These are phyloP conservation scores for Phialophora expanda DNA, from an alignment of 2,329 filamentous ascomycete genomes.

Conservation along the genomic window DNA sequence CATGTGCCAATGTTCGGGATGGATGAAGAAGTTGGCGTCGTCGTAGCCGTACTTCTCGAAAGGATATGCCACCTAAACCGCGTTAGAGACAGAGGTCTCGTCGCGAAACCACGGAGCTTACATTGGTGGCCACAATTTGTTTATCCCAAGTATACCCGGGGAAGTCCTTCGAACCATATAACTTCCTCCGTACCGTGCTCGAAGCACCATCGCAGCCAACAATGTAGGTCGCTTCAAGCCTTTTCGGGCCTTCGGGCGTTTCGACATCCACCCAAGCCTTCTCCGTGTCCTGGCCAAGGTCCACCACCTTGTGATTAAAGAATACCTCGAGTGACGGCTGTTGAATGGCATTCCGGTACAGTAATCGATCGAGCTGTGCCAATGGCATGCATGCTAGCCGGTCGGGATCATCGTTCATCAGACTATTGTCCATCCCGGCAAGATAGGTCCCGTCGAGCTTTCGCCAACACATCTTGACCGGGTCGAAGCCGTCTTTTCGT, in stretches of 20 bases:
- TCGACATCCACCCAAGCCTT: slow-evolving; percentile 36
- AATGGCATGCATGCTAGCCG: slow-evolving; percentile 54
- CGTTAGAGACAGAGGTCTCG: neutral
- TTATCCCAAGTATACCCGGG: slow-evolving; percentile 37
- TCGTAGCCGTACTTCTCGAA: slow-evolving; percentile 38
- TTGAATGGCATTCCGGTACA: slow-evolving; percentile 48
- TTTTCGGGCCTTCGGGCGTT: slow-evolving; percentile 33
- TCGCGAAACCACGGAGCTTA: slow-evolving; percentile 18
- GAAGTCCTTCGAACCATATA: slow-evolving; percentile 35
- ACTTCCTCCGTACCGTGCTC: slow-evolving; percentile 36
- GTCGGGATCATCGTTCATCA: slow-evolving; percentile 40
- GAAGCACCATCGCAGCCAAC: slow-evolving; percentile 50
- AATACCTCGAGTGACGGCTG: slow-evolving; percentile 46
- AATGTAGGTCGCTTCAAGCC: slow-evolving; percentile 49
- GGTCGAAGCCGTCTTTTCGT: slow-evolving; percentile 51
- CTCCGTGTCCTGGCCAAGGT: slow-evolving; percentile 34
- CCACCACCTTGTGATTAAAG: slow-evolving; percentile 52
- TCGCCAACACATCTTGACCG: slow-evolving; percentile 53
- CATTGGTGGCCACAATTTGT: slow-evolving; percentile 39
- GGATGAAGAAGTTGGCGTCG: slow-evolving; percentile 58
- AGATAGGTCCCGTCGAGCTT: slow-evolving; percentile 48
- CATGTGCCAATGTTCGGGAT: slow-evolving; percentile 68
- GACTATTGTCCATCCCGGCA: slow-evolving; percentile 37
- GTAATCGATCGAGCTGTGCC: slow-evolving; percentile 50
- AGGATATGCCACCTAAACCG: slow-evolving; percentile 29